Evolutionary conservation across 345 rosid species (phyloP).

Genomic region (Eucalyptus cladocalyx): DNA sequence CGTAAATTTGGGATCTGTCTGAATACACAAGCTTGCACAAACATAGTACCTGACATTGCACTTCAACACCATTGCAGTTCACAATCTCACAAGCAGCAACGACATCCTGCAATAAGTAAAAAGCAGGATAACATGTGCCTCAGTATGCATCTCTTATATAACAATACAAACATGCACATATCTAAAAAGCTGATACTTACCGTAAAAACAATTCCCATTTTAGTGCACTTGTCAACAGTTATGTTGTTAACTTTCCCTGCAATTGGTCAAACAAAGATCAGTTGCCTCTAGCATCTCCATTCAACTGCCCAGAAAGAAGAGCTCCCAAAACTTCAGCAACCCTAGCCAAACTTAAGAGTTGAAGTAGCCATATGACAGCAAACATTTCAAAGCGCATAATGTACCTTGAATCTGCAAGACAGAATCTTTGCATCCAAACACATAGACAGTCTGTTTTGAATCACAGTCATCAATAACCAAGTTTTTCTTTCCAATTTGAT

Average conservation of each 20-base stretch:
- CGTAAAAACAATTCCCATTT: constrained; percentile 81
- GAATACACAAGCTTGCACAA: neutral
- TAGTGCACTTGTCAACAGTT: constrained; percentile 89
- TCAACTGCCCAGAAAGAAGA: neutral
- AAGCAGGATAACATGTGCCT: neutral
- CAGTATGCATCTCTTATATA: neutral
- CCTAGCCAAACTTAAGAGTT: neutral
- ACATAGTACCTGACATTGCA: constrained; percentile 83
- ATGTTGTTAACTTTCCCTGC: constrained; percentile 97
- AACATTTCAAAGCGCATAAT: neutral
- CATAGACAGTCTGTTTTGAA: constrained; percentile 81
- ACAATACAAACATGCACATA: neutral
- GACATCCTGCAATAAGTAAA: constrained; percentile 52
- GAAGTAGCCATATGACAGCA: neutral
- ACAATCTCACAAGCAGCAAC: constrained; percentile 99
- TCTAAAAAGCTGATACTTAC: constrained; percentile 28
- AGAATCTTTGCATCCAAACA: constrained; percentile 96
- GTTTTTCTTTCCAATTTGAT: constrained; percentile 82
- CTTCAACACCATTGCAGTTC: constrained; percentile 86
- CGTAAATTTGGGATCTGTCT: neutral
- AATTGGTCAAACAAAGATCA: neutral
- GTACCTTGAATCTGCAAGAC: constrained; percentile 90
- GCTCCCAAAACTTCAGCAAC: neutral
- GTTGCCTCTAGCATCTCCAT: neutral
- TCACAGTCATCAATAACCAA: constrained; percentile 89